These are phyloP conservation scores for Strobilomyces confusus DNA, from an alignment of 768 basidiomycete species.

Conservation along the genomic window DNA sequence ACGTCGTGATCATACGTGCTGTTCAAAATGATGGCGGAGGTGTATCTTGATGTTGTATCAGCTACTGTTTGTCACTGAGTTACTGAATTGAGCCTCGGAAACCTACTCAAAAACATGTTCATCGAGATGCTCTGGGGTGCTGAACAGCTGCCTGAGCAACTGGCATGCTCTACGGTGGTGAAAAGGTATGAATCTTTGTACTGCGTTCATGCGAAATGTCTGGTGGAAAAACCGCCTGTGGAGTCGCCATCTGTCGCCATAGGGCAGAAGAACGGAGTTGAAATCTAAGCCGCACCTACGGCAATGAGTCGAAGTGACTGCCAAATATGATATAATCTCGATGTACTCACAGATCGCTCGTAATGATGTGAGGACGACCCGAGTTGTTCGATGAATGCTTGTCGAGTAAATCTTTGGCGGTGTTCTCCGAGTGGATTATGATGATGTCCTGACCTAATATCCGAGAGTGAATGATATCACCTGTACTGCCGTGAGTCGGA, in stretches of 20 bases:
- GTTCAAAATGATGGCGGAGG: slow-evolving; percentile 3
- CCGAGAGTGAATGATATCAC: slow-evolving; percentile 20
- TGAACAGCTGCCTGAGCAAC: slow-evolving; percentile 30
- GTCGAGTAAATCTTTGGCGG: slow-evolving; percentile 25
- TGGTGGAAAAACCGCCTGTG: slow-evolving; percentile 24
- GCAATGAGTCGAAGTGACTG: neutral
- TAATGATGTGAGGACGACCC: slow-evolving; percentile 39
- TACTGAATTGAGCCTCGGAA: slow-evolving; percentile 18
- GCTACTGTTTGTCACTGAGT: neutral
- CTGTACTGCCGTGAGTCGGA: slow-evolving; percentile 24
- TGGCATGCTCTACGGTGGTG: slow-evolving; percentile 27
- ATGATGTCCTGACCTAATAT: slow-evolving; percentile 42
- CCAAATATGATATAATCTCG: neutral
- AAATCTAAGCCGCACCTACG: slow-evolving; percentile 11
- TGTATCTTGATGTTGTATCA: neutral
- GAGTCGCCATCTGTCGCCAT: neutral
- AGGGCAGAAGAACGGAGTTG: slow-evolving; percentile 10
- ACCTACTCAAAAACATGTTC: slow-evolving; percentile 17
- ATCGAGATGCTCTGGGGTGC: slow-evolving; percentile 24
- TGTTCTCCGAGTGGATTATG: neutral
- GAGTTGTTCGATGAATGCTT: slow-evolving; percentile 43
- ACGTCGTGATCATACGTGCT: slow-evolving; percentile 13
- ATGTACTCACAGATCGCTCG: slow-evolving; percentile 9
- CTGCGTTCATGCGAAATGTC: slow-evolving; percentile 15
- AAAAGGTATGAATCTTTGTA: slow-evolving; percentile 26